Evolutionary conservation across 495 filamentous ascomycete species (phyloP), one percentile per base, ranked within the genome.

Genomic region (Annulohypoxylon bovei): DNA sequence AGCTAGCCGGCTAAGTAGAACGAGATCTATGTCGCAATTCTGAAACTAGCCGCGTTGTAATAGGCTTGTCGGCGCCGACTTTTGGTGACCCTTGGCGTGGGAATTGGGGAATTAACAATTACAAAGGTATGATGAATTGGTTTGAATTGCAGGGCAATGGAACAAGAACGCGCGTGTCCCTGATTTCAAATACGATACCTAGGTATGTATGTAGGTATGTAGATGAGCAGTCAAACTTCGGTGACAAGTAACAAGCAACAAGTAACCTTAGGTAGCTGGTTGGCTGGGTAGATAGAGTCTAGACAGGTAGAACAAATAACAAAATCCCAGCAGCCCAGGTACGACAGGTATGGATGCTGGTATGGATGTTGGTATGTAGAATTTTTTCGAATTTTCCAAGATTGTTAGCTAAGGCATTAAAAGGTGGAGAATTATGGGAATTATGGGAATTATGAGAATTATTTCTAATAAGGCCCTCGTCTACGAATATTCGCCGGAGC

Each of bases 1-100:
- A 68, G 70, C 70, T 72, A 72, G 65, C 55, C 64, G 69, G 63
- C 58, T 67, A 67, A 62, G 63, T 65, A 49, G 54, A 72, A 55
- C 65, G 59, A 69, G 71, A 73, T 70, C 71, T 65, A 73, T 73
- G 65, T 67, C 71, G 71, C 71, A 73, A 73, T 73, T 67, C 71
- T 73, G 66, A 73, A 68, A 72, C 70, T 68, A 72, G 69, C 64
- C 64, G 64, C 64, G 53, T 55, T 67, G 53, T 33, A 50, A 67
- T 50, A 54, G 33, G 22, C 39, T 68, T 28, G 64, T 67, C 46
- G 54, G 39, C 52, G 60, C 69, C 53, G 44, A 57, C 40, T 52
- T 65, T 47, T 33, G 8, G 18, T 42, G 12, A 20, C 20, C 20
- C 44, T 49, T 49, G 20, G 20, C 9, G 35, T 8, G 12, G 9